These are phyloP conservation scores for Chlorella sp. DNA, from an alignment of 139 green algal genomes.

Conservation along the genomic window DNA sequence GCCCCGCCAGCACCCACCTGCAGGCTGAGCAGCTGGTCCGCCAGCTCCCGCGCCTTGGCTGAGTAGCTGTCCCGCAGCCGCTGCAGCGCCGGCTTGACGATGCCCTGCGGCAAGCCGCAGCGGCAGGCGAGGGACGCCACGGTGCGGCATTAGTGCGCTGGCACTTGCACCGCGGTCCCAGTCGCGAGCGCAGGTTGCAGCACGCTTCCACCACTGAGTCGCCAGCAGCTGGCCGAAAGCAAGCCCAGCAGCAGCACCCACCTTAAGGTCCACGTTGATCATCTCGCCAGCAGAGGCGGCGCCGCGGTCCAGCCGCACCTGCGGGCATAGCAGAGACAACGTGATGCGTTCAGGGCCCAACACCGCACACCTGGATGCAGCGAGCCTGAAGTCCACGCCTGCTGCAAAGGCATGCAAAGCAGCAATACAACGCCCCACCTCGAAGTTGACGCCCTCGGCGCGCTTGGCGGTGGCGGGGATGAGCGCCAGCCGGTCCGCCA, in stretches of 20 bases:
- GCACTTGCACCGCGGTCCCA: too few relatives aligned
- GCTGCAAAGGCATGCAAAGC: too few relatives aligned
- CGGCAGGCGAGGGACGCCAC: too few relatives aligned
- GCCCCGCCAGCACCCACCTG: conserved; percentile 50
- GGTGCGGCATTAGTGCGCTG: too few relatives aligned
- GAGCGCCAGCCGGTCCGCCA: conserved; percentile 77
- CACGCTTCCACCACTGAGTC: background rate
- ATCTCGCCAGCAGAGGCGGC: conserved; percentile 60
- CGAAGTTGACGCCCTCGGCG: conserved; percentile 79
- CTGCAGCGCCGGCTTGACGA: conserved; percentile 69
- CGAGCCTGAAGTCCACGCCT: too few relatives aligned
- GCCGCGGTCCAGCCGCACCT: conserved; percentile 61
- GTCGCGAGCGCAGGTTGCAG: background rate
- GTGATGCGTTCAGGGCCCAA: too few relatives aligned
- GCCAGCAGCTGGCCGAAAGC: background rate
- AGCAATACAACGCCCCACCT: conserved; percentile 47
- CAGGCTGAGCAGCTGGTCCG: conserved; percentile 70
- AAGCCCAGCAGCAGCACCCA: conserved; percentile 8
- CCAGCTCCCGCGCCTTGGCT: conserved; percentile 60
- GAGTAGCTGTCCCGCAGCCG: conserved; percentile 69
- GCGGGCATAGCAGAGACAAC: too few relatives aligned
- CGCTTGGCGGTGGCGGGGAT: conserved; percentile 86
- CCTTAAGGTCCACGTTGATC: conserved; percentile 84
- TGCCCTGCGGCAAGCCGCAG: conserved; percentile 46
- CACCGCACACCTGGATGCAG: too few relatives aligned